Evolutionary conservation across 805 yeast species (phyloP).

Genomic region (Candida yuanshanica): DNA sequence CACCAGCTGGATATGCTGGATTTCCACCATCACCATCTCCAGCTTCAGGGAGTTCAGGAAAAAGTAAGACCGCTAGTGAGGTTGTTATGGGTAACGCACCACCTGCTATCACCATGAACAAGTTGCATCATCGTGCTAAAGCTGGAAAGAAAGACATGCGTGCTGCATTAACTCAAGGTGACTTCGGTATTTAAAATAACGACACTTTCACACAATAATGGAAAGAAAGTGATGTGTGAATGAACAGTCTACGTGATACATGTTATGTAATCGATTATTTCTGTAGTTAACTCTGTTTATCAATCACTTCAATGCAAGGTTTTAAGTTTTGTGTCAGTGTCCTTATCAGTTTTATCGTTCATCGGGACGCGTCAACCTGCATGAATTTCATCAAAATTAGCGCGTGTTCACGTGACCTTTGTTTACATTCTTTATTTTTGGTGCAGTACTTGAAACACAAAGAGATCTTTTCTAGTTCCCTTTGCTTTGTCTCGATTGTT

Average conservation of each 20-base stretch:
- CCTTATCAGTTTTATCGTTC: conserved; percentile 2
- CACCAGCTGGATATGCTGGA: conserved; percentile 13
- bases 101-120: conserved; percentile 36
- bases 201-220: too few species aligned
- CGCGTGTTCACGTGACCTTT: conserved; percentile 10
- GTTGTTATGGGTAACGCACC: conserved; percentile 44
- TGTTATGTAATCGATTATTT: too few species aligned
- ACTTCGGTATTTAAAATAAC: conserved; percentile 63
- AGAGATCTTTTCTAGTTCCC: conserved; percentile 1
- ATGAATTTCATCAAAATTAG: neutral
- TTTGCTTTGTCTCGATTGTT: conserved; percentile 3
- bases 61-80: conserved; percentile 29
- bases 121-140: conserved; percentile 36
- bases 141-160: conserved; percentile 53
- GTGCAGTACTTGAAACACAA: too few species aligned
- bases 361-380: conserved; percentile 3
- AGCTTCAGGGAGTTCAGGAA: conserved; percentile 5
- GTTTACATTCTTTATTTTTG: conserved; percentile 6
- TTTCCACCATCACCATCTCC: conserved; percentile 12
- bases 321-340: neutral
- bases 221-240: neutral
- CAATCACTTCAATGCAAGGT: neutral
- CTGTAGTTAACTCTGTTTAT: too few species aligned
- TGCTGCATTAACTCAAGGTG: conserved; percentile 58
- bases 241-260: neutral